phyloP scores from a whole-genome alignment of 1,284 basidiomycete species.

The Flammula alnicola region DNA sequence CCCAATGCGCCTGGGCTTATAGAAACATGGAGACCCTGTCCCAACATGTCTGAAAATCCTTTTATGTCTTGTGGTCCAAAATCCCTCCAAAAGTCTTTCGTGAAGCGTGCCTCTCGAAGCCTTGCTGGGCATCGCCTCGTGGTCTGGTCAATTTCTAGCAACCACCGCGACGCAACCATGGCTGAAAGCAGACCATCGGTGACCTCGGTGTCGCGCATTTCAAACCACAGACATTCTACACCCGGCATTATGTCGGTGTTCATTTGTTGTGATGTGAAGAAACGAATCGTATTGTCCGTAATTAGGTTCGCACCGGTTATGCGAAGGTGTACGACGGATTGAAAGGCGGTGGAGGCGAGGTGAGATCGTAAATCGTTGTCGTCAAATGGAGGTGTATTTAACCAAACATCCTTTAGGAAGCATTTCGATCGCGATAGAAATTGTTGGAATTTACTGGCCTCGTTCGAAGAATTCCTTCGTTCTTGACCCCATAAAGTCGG shows the following conservation, averaged over 20 bases:
- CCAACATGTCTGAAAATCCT: not conserved
- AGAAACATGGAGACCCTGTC: conserved; percentile 4
- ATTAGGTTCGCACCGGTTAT: conserved; percentile 3
- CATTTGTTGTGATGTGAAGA: not conserved
- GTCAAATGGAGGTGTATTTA: conserved; percentile 4
- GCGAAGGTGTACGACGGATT: conserved; percentile 6
- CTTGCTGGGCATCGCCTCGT: not conserved
- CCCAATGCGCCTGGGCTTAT: conserved; percentile 5
- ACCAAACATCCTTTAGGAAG: conserved; percentile 8
- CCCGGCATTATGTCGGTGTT: not conserved
- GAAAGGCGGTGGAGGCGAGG: conserved; percentile 3
- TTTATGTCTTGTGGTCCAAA: conserved; percentile 1
- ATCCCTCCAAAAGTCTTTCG: not conserved
- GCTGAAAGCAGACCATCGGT: conserved; percentile 7
- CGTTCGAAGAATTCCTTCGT: not conserved
- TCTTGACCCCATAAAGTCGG: not conserved
- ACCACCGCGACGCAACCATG: conserved; percentile 10
- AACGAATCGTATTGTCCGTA: conserved; percentile 1
- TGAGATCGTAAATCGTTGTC: conserved; percentile 1
- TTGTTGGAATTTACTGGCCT: not conserved
- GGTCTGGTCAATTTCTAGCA: not conserved
- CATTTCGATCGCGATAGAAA: conserved; percentile 5
- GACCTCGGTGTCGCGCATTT: conserved; percentile 1
- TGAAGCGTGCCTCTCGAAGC: conserved; percentile 3
- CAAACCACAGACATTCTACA: conserved; percentile 2